phyloP scores from a whole-genome alignment of 2,329 filamentous ascomycete genomes.

The Pestalotiopsis sp. region DNA sequence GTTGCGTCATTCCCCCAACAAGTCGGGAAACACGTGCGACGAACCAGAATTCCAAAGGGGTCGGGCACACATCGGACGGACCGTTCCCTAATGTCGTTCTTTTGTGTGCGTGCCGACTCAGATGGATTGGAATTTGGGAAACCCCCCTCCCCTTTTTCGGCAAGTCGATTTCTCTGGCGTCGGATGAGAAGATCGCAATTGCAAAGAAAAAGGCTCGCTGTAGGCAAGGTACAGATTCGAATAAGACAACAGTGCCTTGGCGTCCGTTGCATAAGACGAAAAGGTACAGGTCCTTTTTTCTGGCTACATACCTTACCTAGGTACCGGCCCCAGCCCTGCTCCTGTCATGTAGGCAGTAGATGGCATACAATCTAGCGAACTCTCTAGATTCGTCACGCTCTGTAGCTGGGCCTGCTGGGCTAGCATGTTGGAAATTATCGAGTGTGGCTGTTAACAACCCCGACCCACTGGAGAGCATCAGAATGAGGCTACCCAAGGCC shows the following conservation, averaged over 20 bases:
- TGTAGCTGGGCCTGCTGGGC: background rate
- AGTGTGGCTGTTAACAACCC: slow-evolving; percentile 4
- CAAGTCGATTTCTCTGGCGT: background rate
- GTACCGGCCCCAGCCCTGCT: background rate
- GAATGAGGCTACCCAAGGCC: background rate
- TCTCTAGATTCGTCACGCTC: slow-evolving; percentile 10
- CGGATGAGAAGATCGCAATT: no score
- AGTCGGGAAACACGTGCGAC: background rate
- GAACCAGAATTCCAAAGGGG: background rate
- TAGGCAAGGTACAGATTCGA: no score
- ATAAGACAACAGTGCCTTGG: no score
- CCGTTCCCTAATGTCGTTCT: background rate
- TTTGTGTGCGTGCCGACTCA: background rate
- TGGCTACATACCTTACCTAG: background rate
- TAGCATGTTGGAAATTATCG: slow-evolving; percentile 7
- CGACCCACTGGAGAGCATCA: background rate
- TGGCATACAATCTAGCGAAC: slow-evolving; percentile 8
- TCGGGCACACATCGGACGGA: background rate
- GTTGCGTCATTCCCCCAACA: background rate
- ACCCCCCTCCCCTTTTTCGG: background rate
- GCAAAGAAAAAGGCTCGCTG: no score
- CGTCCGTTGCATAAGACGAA: no score
- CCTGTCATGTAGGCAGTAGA: slow-evolving; percentile 6
- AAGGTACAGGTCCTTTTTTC: no score
- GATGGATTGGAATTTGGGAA: background rate